phyloP scores from a whole-genome alignment of 73 alveolate species.

The Paramecium tetraurelia region DNA sequence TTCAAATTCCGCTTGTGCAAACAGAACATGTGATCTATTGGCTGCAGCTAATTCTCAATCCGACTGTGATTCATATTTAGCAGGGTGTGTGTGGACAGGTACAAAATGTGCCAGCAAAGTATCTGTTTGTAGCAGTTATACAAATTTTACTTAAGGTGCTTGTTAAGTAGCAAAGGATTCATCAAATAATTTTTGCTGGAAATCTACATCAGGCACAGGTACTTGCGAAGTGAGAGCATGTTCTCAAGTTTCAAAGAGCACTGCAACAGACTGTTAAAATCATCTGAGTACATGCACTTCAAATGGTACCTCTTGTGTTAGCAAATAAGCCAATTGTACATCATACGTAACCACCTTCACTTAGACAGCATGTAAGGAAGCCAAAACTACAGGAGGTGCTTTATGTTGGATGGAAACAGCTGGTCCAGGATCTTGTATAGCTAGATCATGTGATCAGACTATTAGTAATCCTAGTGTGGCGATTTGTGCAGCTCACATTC shows the following conservation, averaged over 20 bases:
- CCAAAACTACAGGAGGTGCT: background rate
- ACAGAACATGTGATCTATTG: background rate
- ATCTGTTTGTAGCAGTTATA: background rate
- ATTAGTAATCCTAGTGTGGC: background rate
- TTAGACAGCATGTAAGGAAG: background rate
- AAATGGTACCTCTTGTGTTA: conserved; percentile 12
- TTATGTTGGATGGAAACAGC: background rate
- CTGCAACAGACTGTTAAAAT: background rate
- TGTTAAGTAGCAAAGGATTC: background rate
- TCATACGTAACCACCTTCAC: background rate
- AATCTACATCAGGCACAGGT: background rate
- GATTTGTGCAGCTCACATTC: background rate
- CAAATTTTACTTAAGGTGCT: conserved; percentile 22
- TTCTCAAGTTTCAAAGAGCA: background rate
- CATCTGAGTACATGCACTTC: background rate
- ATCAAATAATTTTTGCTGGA: background rate
- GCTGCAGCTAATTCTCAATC: background rate
- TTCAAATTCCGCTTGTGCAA: background rate
- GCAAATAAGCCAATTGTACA: background rate
- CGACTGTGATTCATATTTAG: background rate
- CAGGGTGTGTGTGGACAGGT: conserved; percentile 35
- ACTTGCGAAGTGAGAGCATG: background rate
- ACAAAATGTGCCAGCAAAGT: background rate
- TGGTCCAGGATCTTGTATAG: conserved; percentile 5
- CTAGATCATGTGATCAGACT: background rate